A percentile compares a stretch with the other conserved stretches of the same genome.
These are phyloP conservation scores for slime mould (Dictyostelium discoideum) DNA, from an alignment of 78 protist species.

Conservation along the genomic window DNA sequence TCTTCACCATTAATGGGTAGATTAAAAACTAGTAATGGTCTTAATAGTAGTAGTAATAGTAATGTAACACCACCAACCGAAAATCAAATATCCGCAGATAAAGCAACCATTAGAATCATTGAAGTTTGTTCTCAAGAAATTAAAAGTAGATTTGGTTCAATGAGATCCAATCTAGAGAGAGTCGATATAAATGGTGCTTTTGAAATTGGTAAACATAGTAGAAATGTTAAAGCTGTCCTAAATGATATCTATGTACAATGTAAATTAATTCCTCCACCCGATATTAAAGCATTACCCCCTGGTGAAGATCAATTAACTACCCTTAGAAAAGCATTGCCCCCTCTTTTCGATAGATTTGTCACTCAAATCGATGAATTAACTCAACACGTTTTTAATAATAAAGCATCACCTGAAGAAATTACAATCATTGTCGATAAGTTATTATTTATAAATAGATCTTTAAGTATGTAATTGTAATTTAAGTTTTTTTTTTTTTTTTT, in stretches of 20 bases:
- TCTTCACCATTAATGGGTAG: not conserved
- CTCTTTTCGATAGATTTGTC: constrained; percentile 35
- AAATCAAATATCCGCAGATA: not conserved
- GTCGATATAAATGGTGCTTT: constrained; percentile 26
- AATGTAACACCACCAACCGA: not conserved
- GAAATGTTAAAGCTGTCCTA: constrained; percentile 35
- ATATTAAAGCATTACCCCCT: not conserved
- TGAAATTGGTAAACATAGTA: constrained; percentile 59
- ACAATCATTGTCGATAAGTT: constrained; percentile 45
- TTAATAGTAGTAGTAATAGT: not conserved
- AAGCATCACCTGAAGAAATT: not conserved
- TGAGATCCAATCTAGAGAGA: not conserved
- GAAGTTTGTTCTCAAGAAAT: constrained; percentile 43
- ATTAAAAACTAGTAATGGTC: not conserved
- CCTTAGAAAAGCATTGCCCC: constrained; percentile 41
- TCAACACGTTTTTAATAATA: not conserved
- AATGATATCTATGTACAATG: constrained; percentile 31
- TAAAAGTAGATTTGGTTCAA: not conserved
- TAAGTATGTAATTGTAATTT: constrained; percentile 17
- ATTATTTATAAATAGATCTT: constrained; percentile 57
- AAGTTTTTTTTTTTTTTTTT: too few relatives aligned
- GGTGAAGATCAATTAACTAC: constrained; percentile 45
- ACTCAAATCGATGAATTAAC: constrained; percentile 17
- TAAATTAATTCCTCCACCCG: constrained; percentile 20
- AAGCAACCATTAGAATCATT: constrained; percentile 21